Base-by-base conservation (phyloP, 2,329 filamentous ascomycete genomes). In the Fonsecaea erecta region DNA sequence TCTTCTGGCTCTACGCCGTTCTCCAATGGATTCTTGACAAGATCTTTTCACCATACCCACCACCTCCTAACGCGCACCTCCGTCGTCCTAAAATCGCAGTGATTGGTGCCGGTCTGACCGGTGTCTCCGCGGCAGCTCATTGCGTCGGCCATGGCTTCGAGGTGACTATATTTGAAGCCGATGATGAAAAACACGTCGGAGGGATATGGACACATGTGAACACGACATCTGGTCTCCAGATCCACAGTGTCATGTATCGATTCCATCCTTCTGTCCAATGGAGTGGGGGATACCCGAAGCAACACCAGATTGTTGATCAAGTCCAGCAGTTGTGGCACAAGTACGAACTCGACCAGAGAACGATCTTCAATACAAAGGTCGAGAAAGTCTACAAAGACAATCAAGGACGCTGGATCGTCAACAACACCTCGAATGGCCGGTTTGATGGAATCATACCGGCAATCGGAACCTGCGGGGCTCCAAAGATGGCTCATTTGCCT, bases 151-250 rank as follows among this genome's bases (percentile, higher is more conserved):
- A 95, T 85, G 91, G 91, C 52, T 94, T 94, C 70, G 90, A 95
- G 68, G 89, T 92, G 6, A 84, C 85, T 21, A 85, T 96, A 43
- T 96, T 96, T 70, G 92, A 96, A 74, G 85, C 86, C 7, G 89
- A 90, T 0, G 77, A 82, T 3, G 81, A 87, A 68, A 83, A 90
- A 16, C 82, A 86, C 26, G 76, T 96, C 0, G 91, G 91, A 16
- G 91, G 91, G 0, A 94, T 94, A 35, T 94, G 91, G 91, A 91
- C 87, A 87, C 84, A 85, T 76, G 90, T 95, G 46, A 94, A 95
- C 79, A 90, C 90, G 58, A 93, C 90, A 0, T 93, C 90, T 0
- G 87, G 90, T 16, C 83, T 96, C 0, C 91, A 95, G 73, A 93
- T 96, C 24, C 91, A 96, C 75, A 91, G 88, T 21, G 76, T 93